phyloP scores from a whole-genome alignment of 1,139 yeast species.

The Saccharomyces hybrid region DNA sequence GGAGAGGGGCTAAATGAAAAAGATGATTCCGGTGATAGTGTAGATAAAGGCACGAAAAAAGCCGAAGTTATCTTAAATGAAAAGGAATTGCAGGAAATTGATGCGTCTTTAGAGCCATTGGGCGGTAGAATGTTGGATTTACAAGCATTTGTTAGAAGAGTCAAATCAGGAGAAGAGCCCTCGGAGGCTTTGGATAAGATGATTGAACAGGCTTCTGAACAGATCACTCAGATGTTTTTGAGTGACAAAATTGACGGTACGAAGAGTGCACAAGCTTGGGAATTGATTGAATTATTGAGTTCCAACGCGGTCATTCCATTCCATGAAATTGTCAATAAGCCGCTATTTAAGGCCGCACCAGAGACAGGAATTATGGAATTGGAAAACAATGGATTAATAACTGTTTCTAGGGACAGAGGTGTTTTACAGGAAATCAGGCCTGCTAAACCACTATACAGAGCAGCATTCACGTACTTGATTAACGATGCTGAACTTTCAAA shows the following conservation, averaged over 20 bases:
- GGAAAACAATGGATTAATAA: conserved; percentile 72
- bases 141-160: conserved; percentile 81
- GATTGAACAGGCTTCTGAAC: conserved; percentile 79
- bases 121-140: conserved; percentile 95
- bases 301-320: conserved; percentile 40
- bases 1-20: conserved; percentile 15
- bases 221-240: conserved; percentile 74
- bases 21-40: conserved; percentile 4
- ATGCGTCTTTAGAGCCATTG: conserved; percentile 57
- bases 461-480: conserved; percentile 67
- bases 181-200: conserved; percentile 68
- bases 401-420: conserved; percentile 67
- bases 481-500: conserved; percentile 50
- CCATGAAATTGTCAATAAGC: conserved; percentile 47
- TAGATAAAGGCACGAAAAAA: background rate
- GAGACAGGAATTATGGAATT: conserved; percentile 54
- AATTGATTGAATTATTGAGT: conserved; percentile 58
- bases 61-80: conserved; percentile 10
- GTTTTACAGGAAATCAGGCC: conserved; percentile 58
- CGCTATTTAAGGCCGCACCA: conserved; percentile 57
- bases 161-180: conserved; percentile 82
- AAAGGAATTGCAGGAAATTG: conserved; percentile 34
- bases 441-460: conserved; percentile 77
- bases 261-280: conserved; percentile 85
- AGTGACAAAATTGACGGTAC: conserved; percentile 46